Percentiles rank a stretch among this genome's conserved stretches.
phyloP scores from a whole-genome alignment of 495 filamentous ascomycete species.

The Durotheca rogersii region DNA sequence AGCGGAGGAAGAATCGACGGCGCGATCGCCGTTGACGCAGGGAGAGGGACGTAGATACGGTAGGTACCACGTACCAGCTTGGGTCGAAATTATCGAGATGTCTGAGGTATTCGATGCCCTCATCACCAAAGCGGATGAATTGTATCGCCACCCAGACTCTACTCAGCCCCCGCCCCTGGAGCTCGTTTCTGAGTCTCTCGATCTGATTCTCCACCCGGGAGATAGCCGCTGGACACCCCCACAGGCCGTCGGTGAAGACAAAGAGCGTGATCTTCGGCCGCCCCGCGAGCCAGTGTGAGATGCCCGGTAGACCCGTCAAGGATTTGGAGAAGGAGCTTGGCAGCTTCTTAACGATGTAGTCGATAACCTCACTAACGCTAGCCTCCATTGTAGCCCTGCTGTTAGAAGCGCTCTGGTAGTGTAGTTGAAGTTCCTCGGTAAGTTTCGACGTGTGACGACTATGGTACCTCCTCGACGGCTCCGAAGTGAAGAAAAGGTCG shows the following conservation, averaged over 20 bases:
- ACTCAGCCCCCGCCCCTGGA: neutral
- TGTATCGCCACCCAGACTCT: neutral
- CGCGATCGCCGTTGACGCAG: neutral
- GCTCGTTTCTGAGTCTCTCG: neutral
- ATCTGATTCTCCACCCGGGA: neutral
- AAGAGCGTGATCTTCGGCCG: conserved; percentile 1
- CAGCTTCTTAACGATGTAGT: neutral
- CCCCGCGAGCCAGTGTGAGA: neutral
- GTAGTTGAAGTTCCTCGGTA: neutral
- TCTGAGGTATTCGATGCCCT: neutral
- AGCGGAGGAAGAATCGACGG: no score
- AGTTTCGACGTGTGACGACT: neutral
- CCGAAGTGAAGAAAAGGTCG: neutral
- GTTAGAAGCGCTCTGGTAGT: neutral
- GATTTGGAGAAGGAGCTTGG: neutral
- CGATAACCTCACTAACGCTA: neutral
- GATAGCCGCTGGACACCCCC: neutral
- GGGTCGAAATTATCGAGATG: neutral
- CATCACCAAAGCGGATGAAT: neutral
- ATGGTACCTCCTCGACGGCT: neutral
- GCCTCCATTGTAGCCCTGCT: neutral
- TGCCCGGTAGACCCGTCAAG: neutral
- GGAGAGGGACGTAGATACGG: neutral
- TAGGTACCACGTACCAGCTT: neutral
- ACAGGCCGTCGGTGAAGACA: conserved; percentile 1